Percentiles rank a stretch among this genome's conserved stretches.
These are phyloP conservation scores for Aspergillus nidulans DNA, from an alignment of 495 filamentous ascomycete species.

Conservation along the genomic window DNA sequence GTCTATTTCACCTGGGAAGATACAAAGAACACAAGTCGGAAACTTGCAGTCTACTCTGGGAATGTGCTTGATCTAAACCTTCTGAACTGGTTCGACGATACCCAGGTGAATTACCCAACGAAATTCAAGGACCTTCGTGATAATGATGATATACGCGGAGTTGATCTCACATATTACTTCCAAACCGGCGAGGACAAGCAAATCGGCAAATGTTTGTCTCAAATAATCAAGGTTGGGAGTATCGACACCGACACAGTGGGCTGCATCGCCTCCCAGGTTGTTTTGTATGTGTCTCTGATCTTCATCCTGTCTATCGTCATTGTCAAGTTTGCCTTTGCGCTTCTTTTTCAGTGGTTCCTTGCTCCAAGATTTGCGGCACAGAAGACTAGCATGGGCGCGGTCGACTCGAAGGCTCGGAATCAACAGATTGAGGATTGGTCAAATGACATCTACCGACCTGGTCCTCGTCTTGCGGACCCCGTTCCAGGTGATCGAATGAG, in stretches of 20 bases:
- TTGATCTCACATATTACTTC: slow-evolving; percentile 85
- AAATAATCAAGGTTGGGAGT: slow-evolving; percentile 92
- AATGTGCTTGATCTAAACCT: slow-evolving; percentile 92
- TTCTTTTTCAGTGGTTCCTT: slow-evolving; percentile 94
- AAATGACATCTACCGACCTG: slow-evolving; percentile 92
- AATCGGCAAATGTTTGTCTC: slow-evolving; percentile 76
- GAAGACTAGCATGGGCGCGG: slow-evolving; percentile 62
- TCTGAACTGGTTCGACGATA: slow-evolving; percentile 81
- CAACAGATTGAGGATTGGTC: slow-evolving; percentile 98
- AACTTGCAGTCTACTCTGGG: slow-evolving; percentile 88
- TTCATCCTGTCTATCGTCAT: slow-evolving; percentile 89
- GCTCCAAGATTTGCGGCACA: slow-evolving; percentile 73
- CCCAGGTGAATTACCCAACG: slow-evolving; percentile 72
- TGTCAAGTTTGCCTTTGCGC: slow-evolving; percentile 82
- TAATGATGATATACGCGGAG: slow-evolving; percentile 75
- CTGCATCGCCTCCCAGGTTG: slow-evolving; percentile 95
- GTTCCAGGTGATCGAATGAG: slow-evolving; percentile 58
- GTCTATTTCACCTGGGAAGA: slow-evolving; percentile 98
- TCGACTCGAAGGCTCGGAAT: slow-evolving; percentile 70
- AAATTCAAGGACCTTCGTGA: slow-evolving; percentile 75
- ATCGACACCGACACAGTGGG: slow-evolving; percentile 96
- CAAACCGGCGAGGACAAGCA: slow-evolving; percentile 71
- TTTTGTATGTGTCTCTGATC: slow-evolving; percentile 88
- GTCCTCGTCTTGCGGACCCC: slow-evolving; percentile 70
- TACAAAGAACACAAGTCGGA: slow-evolving; percentile 80